These are phyloP conservation scores for Coemansia javaensis DNA, from an alignment of 192 early-diverging fungal species.

Conservation along the genomic window DNA sequence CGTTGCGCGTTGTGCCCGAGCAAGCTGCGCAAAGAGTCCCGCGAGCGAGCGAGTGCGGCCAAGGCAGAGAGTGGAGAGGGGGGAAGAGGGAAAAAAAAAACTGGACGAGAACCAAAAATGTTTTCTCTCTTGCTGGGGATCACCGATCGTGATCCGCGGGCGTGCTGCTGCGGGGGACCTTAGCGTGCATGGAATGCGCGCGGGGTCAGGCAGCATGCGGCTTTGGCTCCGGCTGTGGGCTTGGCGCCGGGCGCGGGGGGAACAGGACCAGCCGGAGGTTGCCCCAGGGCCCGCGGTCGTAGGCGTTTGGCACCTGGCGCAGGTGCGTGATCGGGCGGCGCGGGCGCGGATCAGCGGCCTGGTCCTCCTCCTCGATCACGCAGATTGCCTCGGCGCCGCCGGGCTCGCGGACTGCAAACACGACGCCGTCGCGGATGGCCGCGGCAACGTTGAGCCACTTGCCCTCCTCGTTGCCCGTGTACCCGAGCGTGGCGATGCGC, in stretches of 20 bases:
- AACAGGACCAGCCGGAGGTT: constrained; percentile 30
- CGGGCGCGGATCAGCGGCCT: constrained; percentile 17
- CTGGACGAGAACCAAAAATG: too few species aligned
- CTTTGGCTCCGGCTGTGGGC: too few species aligned
- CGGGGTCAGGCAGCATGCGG: too few species aligned
- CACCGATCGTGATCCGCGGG: too few species aligned
- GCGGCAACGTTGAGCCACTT: constrained; percentile 45
- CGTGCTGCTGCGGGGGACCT: too few species aligned
- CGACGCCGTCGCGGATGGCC: constrained; percentile 37
- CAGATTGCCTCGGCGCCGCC: constrained; percentile 9
- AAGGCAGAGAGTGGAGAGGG: too few species aligned
- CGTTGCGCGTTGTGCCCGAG: too few species aligned
- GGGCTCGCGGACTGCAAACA: constrained; percentile 17
- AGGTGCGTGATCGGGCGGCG: constrained; percentile 20
- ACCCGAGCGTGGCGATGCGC: constrained; percentile 39
- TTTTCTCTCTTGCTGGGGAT: too few species aligned
- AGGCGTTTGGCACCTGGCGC: constrained; percentile 37
- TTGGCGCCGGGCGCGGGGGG: constrained; percentile 8
- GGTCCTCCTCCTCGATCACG: constrained; percentile 43
- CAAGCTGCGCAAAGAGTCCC: too few species aligned
- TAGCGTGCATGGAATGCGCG: too few species aligned
- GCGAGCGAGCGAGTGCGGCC: too few species aligned
- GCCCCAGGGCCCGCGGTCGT: constrained; percentile 34
- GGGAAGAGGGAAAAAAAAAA: too few species aligned
- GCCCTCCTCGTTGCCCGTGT: constrained; percentile 45